Base-by-base conservation (phyloP, 2,329 filamentous ascomycete species). In the Aplosporella prunicola region DNA sequence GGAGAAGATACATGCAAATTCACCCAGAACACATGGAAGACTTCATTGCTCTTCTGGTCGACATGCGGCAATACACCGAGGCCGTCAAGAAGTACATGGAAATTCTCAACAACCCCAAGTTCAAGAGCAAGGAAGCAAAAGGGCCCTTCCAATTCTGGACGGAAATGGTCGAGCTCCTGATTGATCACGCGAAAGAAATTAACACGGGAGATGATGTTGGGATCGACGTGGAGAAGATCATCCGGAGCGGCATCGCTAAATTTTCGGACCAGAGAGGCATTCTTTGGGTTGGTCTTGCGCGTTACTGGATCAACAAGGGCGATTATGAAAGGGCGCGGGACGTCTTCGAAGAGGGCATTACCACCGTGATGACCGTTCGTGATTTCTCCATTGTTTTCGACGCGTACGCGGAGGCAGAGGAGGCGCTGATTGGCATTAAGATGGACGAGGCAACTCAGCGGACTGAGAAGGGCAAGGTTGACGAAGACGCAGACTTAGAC, bases 381-480 rank as follows among this genome's bases (percentile, higher is more conserved):
- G 91, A 98, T 62, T 98, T 98, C 55, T 93, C 88, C 1, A 75
- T 96, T 39, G 81, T 96, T 30, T 98, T 98, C 51, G 91, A 98
- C 60, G 83, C 88, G 0, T 98, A 96, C 53, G 80, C 84, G 20
- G 91, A 98, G 60, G 95, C 95, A 44, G 91, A 98, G 59, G 93
- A 98, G 63, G 89, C 88, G 0, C 81, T 96, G 48, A 94, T 96
- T 46, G 81, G 84, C 10, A 80, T 80, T 32, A 69, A 96, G 49
- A 93, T 98, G 79, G 88, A 96, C 50, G 74, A 83, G 37, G 88
- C 88, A 1, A 82, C 86, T 5, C 64, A 67, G 32, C 80, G 88
- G 28, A 78, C 85, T n/a, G 80, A 86, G 35, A 83, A 87, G 52
- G 84, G 81, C 9, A 71, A 77, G 29, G 60, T 80, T 2, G 81